These are phyloP conservation scores for Trichoderma arundinaceum DNA, from an alignment of 2,329 filamentous ascomycete genomes.

Conservation along the genomic window DNA sequence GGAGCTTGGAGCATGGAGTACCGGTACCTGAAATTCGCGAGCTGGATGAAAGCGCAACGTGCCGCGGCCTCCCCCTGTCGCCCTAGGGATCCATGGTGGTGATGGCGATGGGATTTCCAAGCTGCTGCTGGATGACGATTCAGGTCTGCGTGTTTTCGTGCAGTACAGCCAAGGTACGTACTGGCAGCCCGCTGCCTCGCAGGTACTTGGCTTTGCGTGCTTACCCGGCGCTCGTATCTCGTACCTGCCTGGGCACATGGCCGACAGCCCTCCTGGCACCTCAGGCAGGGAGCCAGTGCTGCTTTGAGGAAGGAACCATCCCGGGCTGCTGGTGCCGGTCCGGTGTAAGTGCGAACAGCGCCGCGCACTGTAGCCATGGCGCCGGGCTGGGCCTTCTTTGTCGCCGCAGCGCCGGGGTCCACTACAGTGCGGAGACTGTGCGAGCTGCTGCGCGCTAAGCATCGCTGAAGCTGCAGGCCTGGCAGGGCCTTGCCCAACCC, in stretches of 20 bases:
- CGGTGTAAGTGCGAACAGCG: constrained; percentile 12
- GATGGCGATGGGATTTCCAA: constrained; percentile 2
- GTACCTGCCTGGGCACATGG: constrained; percentile 14
- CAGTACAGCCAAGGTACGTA: too few species aligned
- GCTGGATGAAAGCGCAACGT: not conserved
- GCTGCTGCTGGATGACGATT: not conserved
- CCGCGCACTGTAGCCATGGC: constrained; percentile 6
- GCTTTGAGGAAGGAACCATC: constrained; percentile 20
- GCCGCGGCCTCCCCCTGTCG: not conserved
- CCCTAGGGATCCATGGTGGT: not conserved
- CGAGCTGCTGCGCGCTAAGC: constrained; percentile 18
- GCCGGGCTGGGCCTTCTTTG: not conserved
- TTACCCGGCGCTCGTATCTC: not conserved
- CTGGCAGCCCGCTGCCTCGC: not conserved
- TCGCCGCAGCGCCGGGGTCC: not conserved
- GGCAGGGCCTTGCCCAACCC: constrained; percentile 14
- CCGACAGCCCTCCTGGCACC: too few species aligned
- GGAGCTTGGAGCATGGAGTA: not conserved
- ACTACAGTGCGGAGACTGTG: constrained; percentile 11
- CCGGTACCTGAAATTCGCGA: constrained; percentile 1
- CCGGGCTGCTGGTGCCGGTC: constrained; percentile 24
- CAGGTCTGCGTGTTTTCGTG: not conserved
- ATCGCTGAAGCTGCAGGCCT: constrained; percentile 29
- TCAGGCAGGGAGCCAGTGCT: constrained; percentile 2
- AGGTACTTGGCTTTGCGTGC: not conserved